Evolutionary conservation across 257 asterid species (phyloP), one percentile per base, ranked within the genome.

Genomic region (Ehretia macrophylla): DNA sequence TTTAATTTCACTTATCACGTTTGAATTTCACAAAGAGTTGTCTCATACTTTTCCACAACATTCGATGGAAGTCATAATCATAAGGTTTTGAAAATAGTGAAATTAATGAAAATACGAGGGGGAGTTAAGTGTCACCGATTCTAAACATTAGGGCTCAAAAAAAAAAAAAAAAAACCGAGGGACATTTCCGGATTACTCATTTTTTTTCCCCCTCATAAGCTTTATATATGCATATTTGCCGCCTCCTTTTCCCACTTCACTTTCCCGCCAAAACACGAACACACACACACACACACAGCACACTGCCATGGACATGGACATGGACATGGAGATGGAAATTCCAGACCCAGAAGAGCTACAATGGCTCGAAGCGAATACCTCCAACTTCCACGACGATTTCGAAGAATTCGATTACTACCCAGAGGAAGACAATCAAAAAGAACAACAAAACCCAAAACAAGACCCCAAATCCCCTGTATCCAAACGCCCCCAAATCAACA

Each of bases 321-420:
- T 64, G 70, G 67, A 63, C 37, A 81, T 85, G 90, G 99, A 92
- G 72, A 66, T 88, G 90, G 99, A 92, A 71, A 64, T 88, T 72
- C 96, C 95, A 40, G 95, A 88, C 66, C 56, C 80, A 16, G 87
- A 87, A 5, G 97, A 86, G 79, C 85, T 88, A 17, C 83, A 92
- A 72, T 88, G 85, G 92, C 85, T 92, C 23, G 99, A 92, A 81
- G 77, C 95, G 11, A 67, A 79, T 68, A 23, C 79, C 13, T 42
- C 75, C 57, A 75, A 72, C 63, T 75, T 83, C 23, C 75, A 67
- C 23, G 87, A 81, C 62, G 85, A 79, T 32, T 39, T 65, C 14
- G 85, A 85, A 14, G 84, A 85, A 17, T 51, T 66, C 58, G 81
- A 76, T 50, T 21, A 47, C 39, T 77, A 77, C 42, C 87, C 76